phyloP scores from a whole-genome alignment of 352 stramenopile species.

The Phytophthora cactorum region DNA sequence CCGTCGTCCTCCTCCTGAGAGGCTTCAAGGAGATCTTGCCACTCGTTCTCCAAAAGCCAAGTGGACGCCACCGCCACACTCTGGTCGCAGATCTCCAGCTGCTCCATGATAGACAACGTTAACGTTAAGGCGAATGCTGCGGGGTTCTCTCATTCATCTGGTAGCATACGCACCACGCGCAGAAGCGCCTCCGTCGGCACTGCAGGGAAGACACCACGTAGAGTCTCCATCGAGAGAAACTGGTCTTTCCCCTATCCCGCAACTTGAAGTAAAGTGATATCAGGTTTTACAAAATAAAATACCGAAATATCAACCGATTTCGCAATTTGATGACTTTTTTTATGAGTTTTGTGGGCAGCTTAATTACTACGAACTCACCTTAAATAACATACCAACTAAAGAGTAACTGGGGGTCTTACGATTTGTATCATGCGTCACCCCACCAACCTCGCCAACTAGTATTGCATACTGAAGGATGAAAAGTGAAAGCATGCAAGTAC shows the following conservation, averaged over 20 bases:
- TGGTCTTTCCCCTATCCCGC: not conserved
- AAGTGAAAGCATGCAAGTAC: not conserved
- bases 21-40: constrained; percentile 43
- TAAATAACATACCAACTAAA: no score
- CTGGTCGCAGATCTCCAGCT: constrained; percentile 63
- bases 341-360: no score
- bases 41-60: constrained; percentile 70
- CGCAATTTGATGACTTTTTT: no score
- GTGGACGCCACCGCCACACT: constrained; percentile 59
- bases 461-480: no score
- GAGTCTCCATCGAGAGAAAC: constrained; percentile 45
- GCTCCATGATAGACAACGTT: constrained; percentile 1
- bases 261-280: constrained; percentile 12
- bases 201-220: constrained; percentile 48
- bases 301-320: no score
- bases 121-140: not conserved
- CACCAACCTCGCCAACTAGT: no score
- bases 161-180: constrained; percentile 37
- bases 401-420: no score
- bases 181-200: constrained; percentile 42
- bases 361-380: no score
- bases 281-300: not conserved
- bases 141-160: not conserved
- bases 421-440: no score
- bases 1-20: not conserved